Conservation (phyloP, 1,139 yeast species). For the Hanseniaspora sp. region DNA sequence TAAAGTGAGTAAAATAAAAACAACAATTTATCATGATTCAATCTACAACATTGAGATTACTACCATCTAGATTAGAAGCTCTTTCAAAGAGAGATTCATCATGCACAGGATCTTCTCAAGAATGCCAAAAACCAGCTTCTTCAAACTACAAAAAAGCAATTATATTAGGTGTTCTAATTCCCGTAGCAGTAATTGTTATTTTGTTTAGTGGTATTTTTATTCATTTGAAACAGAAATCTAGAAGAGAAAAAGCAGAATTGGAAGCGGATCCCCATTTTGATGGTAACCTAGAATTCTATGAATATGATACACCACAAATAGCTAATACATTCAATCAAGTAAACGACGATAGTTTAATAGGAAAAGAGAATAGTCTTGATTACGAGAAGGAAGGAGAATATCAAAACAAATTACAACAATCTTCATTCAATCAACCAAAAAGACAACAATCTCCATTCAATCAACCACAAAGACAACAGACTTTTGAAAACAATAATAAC, state of each 20-base stretch:
- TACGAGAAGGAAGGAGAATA: neutral
- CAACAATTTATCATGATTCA: slow-evolving; percentile 8
- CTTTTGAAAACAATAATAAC: too few species aligned
- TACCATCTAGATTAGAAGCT: neutral
- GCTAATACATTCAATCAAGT: slow-evolving; percentile 6
- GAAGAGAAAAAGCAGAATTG: slow-evolving; percentile 12
- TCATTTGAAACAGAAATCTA: slow-evolving; percentile 9
- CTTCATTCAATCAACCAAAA: neutral
- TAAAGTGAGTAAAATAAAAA: too few species aligned
- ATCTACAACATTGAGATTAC: neutral
- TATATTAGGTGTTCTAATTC: slow-evolving; percentile 54
- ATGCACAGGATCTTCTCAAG: slow-evolving; percentile 23
- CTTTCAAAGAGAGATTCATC: neutral
- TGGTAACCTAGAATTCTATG: slow-evolving; percentile 15
- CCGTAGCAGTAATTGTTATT: slow-evolving; percentile 37
- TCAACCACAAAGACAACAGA: too few species aligned
- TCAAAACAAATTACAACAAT: neutral
- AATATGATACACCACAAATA: slow-evolving; percentile 14
- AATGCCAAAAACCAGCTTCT: slow-evolving; percentile 38
- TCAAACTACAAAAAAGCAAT: slow-evolving; percentile 30
- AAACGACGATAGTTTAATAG: neutral
- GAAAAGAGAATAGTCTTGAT: neutral
- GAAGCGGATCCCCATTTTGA: slow-evolving; percentile 15
- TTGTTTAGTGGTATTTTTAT: slow-evolving; percentile 7
- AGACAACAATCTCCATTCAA: neutral